Conservation (phyloP, 768 basidiomycete genomes). For the Boletellus emodensis region DNA sequence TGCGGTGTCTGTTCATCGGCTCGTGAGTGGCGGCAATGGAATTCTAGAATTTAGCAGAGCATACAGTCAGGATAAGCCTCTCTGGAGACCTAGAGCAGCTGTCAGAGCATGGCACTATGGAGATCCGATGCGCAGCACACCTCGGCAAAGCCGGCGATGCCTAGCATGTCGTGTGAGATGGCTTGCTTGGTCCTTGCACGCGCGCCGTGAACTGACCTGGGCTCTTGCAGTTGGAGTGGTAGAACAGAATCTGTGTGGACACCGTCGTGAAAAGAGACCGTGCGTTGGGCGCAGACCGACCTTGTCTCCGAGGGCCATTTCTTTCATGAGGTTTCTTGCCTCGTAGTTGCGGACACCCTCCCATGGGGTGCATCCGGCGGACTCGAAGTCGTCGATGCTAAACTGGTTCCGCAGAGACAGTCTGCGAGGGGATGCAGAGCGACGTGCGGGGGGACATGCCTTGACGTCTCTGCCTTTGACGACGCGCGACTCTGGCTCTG, state of each 20-base stretch:
- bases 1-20: constrained; percentile 62
- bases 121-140: constrained; percentile 34
- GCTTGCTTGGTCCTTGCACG: background rate
- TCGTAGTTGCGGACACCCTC: constrained; percentile 86
- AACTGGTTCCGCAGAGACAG: constrained; percentile 46
- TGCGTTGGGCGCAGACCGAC: constrained; percentile 33
- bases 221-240: constrained; percentile 82
- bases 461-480: constrained; percentile 88
- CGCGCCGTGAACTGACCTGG: constrained; percentile 50
- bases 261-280: background rate
- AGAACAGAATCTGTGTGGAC: constrained; percentile 68
- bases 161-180: constrained; percentile 32
- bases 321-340: constrained; percentile 79
- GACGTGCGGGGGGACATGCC: constrained; percentile 33
- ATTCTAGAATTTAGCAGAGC: constrained; percentile 24
- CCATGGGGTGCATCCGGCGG: constrained; percentile 68
- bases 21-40: constrained; percentile 4
- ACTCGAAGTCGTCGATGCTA: constrained; percentile 82
- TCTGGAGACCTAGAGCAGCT: constrained; percentile 54
- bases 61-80: constrained; percentile 89
- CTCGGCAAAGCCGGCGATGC: constrained; percentile 80
- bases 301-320: constrained; percentile 74
- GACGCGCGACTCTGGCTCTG: constrained; percentile 78
- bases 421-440: background rate
- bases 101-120: constrained; percentile 1